Conservation (phyloP, 768 basidiomycete species). For the Suillus ampliporus region DNA sequence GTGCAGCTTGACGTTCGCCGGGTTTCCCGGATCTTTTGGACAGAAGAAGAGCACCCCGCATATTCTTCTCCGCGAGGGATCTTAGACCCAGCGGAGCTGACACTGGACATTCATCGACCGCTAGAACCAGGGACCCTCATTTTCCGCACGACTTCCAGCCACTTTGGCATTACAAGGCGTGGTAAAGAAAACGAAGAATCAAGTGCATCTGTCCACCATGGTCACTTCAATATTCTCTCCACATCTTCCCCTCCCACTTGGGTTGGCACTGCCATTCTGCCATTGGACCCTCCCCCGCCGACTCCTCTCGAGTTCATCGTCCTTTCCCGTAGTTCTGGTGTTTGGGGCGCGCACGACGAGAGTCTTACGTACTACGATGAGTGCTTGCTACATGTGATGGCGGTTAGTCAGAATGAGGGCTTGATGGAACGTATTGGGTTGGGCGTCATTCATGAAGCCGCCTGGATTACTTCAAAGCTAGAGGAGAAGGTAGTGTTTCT, state of each 20-base stretch:
- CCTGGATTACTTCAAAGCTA: conserved; percentile 19
- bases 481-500: conserved; percentile 5
- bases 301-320: conserved; percentile 24
- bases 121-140: conserved; percentile 27
- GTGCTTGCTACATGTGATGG: conserved; percentile 29
- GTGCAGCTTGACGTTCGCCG: conserved; percentile 19
- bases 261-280: conserved; percentile 24
- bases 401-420: conserved; percentile 14
- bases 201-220: conserved; percentile 2
- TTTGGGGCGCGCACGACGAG: conserved; percentile 15
- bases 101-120: conserved; percentile 3
- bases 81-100: conserved; percentile 4
- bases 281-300: conserved; percentile 13
- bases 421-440: conserved; percentile 27
- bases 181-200: conserved; percentile 1
- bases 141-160: conserved; percentile 27
- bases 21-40: conserved; percentile 11
- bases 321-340: conserved; percentile 19
- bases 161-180: conserved; percentile 12
- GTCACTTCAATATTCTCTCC: conserved; percentile 20
- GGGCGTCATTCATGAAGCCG: conserved; percentile 23
- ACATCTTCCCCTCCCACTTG: background rate
- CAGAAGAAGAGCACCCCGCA: background rate
- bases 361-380: conserved; percentile 18
- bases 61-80: conserved; percentile 12